These are phyloP conservation scores for Alternaria gaisen DNA, from an alignment of 2,329 filamentous ascomycete genomes.

Conservation along the genomic window DNA sequence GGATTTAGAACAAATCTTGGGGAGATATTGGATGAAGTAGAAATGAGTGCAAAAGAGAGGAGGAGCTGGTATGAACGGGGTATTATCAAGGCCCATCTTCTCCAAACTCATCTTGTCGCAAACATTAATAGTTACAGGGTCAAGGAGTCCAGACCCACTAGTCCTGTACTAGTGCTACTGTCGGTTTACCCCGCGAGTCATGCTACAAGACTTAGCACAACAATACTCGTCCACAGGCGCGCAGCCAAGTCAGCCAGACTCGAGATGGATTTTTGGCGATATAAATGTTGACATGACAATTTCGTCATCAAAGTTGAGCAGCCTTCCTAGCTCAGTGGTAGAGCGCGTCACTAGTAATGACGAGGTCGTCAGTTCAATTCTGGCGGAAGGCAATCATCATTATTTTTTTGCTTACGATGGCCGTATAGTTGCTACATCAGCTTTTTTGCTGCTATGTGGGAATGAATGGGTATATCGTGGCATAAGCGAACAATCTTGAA, in stretches of 20 bases:
- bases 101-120: not conserved
- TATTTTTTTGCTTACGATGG: not conserved
- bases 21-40: not conserved
- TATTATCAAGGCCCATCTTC: not conserved
- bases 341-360: constrained; percentile 53
- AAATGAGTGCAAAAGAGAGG: not conserved
- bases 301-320: too few relatives aligned
- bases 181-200: not conserved
- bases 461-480: not conserved
- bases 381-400: constrained; percentile 39
- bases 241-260: not conserved
- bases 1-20: too few relatives aligned
- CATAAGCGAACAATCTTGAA: not conserved
- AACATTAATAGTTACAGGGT: not conserved
- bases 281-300: too few relatives aligned
- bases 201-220: not conserved
- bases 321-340: constrained; percentile 51
- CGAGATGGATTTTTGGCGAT: too few relatives aligned
- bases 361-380: constrained; percentile 52
- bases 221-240: too few relatives aligned
- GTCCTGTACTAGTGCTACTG: not conserved
- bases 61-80: not conserved
- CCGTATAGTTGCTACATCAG: not conserved
- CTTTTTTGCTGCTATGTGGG: not conserved
- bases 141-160: not conserved